Evolutionary conservation across 1,284 basidiomycete genomes (phyloP), one percentile per base, ranked within the genome.

Genomic region (Trichosporon sp.): DNA sequence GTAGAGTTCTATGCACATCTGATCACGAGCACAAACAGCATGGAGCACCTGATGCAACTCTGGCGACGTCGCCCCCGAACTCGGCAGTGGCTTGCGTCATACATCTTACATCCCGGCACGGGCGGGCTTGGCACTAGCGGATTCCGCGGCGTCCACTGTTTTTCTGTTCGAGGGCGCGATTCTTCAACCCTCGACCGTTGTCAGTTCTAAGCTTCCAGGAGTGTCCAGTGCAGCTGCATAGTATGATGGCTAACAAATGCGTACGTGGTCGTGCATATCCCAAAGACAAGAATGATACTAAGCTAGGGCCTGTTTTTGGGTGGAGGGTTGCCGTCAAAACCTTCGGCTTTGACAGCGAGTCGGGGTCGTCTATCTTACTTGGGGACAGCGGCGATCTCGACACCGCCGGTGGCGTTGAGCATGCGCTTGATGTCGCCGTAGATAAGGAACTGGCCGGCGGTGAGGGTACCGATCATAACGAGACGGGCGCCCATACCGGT

Each of bases 391-490:
- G 78, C 75, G 72, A 84, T 82, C 75, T 86, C 86, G 73, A 83
- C 80, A 75, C 85, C 84, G 72, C 84, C 85, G 66, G 83, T 87
- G 51, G 86, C 87, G 75, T 85, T 85, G 67, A 87, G 81, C 10
- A 80, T 79, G 70, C 80, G 79, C 84, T 87, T 87, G 77, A 87
- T 84, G 76, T 85, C 83, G 59, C 84, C 84, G 78, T 87, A 86
- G 80, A 86, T 86, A 67, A 84, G 80, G 79, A 83, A 86, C 80
- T 86, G 85, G 77, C 86, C 86, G 74, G 87, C 86, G 69, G 87
- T 88, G 74, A 88, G 84, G 68, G 86, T 87, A 83, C 86, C 86
- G 74, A 86, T 85, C 85, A 86, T 86, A 78, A 85, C 81, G 73
- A 86, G 77, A 76, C 84, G 79, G 40, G 79, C 79, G 69, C 71